Conservation (phyloP, 2,329 filamentous ascomycete species). For the Penicillium thymicola region DNA sequence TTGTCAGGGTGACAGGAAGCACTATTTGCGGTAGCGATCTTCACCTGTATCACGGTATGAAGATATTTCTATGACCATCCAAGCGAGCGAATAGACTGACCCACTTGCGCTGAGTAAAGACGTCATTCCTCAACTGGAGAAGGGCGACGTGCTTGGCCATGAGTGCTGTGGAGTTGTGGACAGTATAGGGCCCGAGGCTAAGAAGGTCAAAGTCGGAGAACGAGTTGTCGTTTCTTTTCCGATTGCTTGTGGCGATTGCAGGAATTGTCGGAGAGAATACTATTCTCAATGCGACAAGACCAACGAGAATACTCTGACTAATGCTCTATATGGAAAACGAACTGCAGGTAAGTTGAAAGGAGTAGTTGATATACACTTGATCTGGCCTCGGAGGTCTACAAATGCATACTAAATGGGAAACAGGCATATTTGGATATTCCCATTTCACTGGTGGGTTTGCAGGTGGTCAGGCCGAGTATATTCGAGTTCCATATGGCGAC, state of each 20-base stretch:
- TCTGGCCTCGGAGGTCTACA: too few species aligned
- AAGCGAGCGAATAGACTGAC: neutral
- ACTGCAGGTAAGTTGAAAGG: slow-evolving; percentile 58
- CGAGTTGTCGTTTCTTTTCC: slow-evolving; percentile 84
- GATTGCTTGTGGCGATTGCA: slow-evolving; percentile 67
- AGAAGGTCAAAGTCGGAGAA: slow-evolving; percentile 56
- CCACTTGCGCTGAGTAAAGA: slow-evolving; percentile 20
- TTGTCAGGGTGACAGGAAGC: slow-evolving; percentile 70
- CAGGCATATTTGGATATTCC: slow-evolving; percentile 66
- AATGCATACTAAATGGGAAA: neutral
- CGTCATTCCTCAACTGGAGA: slow-evolving; percentile 56
- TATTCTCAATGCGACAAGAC: slow-evolving; percentile 78
- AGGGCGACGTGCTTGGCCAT: slow-evolving; percentile 65
- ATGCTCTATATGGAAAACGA: slow-evolving; percentile 73
- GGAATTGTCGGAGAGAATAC: slow-evolving; percentile 73
- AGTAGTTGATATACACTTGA: neutral
- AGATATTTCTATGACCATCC: neutral
- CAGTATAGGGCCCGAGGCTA: slow-evolving; percentile 54
- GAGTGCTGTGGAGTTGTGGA: slow-evolving; percentile 54
- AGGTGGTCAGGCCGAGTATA: slow-evolving; percentile 83
- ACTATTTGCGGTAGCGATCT: slow-evolving; percentile 62
- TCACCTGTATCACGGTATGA: slow-evolving; percentile 47
- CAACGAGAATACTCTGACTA: slow-evolving; percentile 67
- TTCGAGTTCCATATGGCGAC: slow-evolving; percentile 75
- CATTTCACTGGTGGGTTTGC: slow-evolving; percentile 82